These are phyloP conservation scores for Warburgia ugandensis DNA, from an alignment of 164 flowering plant species.

Conservation along the genomic window DNA sequence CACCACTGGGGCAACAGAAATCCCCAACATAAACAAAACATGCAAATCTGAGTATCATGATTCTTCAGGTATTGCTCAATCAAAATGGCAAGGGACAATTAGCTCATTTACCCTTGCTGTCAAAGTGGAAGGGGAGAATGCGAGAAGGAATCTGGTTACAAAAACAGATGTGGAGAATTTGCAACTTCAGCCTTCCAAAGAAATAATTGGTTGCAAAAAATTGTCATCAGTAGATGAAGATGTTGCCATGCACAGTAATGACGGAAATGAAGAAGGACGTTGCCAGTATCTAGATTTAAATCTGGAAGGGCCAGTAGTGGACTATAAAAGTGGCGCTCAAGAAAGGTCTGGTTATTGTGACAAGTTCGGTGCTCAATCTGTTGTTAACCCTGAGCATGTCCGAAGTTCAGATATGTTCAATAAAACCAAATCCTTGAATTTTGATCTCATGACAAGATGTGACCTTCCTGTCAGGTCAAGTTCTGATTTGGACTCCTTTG, in stretches of 20 bases:
- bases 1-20: constrained; percentile 1
- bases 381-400: constrained; percentile 12
- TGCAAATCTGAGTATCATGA: constrained; percentile 14
- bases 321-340: constrained; percentile 13
- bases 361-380: constrained; percentile 4
- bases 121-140: constrained; percentile 10
- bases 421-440: neutral
- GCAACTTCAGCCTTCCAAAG: neutral
- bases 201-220: neutral
- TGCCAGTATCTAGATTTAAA: constrained; percentile 28
- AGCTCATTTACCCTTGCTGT: constrained; percentile 9
- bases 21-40: constrained; percentile 12
- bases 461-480: neutral
- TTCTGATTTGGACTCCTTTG: constrained; percentile 5
- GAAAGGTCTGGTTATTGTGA: constrained; percentile 7
- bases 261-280: constrained; percentile 14
- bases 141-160: constrained; percentile 2
- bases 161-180: constrained; percentile 1
- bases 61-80: constrained; percentile 21
- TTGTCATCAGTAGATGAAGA: neutral
- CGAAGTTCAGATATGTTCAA: constrained; percentile 9
- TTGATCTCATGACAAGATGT: neutral
- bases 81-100: constrained; percentile 13
- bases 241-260: neutral
- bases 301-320: constrained; percentile 17